Percentiles rank a stretch among this genome's conserved stretches.
Evolutionary conservation across 108 stramenopile genomes (phyloP).

Genomic region (Pseudonitzschia delicatissima): DNA sequence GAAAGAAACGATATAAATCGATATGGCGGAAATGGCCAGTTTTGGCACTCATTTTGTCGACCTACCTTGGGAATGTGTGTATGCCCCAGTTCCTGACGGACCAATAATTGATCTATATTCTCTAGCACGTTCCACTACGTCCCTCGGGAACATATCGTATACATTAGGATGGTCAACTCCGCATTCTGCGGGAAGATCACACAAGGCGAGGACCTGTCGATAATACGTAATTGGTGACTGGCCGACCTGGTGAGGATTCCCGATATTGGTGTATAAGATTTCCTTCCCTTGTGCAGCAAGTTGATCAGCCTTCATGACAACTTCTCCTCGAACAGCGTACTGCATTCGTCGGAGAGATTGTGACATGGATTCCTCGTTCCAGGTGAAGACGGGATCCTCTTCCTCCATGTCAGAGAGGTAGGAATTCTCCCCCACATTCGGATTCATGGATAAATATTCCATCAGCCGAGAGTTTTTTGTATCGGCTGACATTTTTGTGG

Average conservation of each 20-base stretch:
- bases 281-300: constrained; percentile 51
- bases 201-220: constrained; percentile 85
- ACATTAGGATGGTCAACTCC: constrained; percentile 63
- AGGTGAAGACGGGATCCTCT: constrained; percentile 37
- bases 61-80: constrained; percentile 43
- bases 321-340: constrained; percentile 78
- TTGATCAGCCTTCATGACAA: constrained; percentile 71
- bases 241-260: constrained; percentile 93
- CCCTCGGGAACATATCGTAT: constrained; percentile 50
- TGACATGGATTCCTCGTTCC: constrained; percentile 73
- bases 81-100: constrained; percentile 72
- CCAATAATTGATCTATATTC: constrained; percentile 65
- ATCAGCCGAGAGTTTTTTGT: constrained; percentile 42
- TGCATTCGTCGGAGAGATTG: constrained; percentile 73
- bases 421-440: constrained; percentile 36
- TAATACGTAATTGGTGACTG: constrained; percentile 86
- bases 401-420: constrained; percentile 21
- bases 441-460: constrained; percentile 36
- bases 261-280: constrained; percentile 84
- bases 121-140: constrained; percentile 65
- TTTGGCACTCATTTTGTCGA: not conserved
- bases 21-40: not conserved
- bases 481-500: constrained; percentile 57
- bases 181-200: constrained; percentile 74
- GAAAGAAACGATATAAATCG: not conserved